A percentile compares a stretch with the other conserved stretches of the same genome.
These are phyloP conservation scores for Helenozyma rhizophorensis DNA, from an alignment of 805 yeast species.

Conservation along the genomic window DNA sequence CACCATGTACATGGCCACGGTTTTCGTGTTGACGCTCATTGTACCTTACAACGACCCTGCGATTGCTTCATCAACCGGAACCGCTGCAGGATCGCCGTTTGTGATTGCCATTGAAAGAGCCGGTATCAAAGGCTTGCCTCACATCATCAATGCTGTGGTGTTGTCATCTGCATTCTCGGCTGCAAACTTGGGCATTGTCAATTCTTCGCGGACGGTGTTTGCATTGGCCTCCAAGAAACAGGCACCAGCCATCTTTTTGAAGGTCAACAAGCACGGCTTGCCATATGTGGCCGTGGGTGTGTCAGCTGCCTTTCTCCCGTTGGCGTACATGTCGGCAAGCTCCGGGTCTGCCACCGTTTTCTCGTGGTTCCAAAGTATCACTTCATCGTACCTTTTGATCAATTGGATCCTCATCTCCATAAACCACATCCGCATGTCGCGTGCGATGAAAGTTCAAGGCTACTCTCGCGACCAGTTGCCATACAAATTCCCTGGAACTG, in stretches of 20 bases:
- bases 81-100: constrained; percentile 35
- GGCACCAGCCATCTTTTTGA: constrained; percentile 34
- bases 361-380: constrained; percentile 31
- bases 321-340: constrained; percentile 31
- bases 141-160: constrained; percentile 35
- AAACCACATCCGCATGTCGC: constrained; percentile 25
- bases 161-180: constrained; percentile 39
- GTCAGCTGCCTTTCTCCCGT: constrained; percentile 28
- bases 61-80: constrained; percentile 24
- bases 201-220: constrained; percentile 29
- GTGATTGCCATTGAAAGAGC: constrained; percentile 34
- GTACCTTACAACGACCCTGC: constrained; percentile 25
- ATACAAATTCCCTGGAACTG: constrained; percentile 22
- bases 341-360: constrained; percentile 25
- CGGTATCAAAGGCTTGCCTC: constrained; percentile 31
- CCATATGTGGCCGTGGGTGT: constrained; percentile 23
- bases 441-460: constrained; percentile 41
- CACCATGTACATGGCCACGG: constrained; percentile 24
- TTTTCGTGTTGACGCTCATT: constrained; percentile 30
- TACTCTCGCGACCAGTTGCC: constrained; percentile 28
- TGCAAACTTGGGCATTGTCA: constrained; percentile 26
- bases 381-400: constrained; percentile 26
- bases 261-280: constrained; percentile 27
- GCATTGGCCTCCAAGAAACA: constrained; percentile 35
- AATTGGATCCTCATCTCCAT: constrained; percentile 29